Percentiles rank a stretch among this genome's conserved stretches.
phyloP scores from a whole-genome alignment of 2,329 filamentous ascomycete genomes.

The Kalaharituber pfeilii region DNA sequence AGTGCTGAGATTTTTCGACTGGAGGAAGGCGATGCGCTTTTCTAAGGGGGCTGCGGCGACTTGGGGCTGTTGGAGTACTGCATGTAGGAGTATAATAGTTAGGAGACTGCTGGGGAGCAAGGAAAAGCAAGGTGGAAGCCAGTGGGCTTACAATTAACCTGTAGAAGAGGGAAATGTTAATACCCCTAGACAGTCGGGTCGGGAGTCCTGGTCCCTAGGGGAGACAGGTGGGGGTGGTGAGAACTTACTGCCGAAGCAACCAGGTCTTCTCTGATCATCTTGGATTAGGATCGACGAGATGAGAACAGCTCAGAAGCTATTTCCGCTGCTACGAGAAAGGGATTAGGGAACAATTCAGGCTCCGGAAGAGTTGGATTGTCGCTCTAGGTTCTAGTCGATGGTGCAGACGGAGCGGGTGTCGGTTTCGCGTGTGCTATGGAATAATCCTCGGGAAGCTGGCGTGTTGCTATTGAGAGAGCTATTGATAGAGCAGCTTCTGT shows the following conservation, averaged over 20 bases:
- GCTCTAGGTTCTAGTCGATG: no score
- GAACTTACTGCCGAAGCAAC: constrained; percentile 58
- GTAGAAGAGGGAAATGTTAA: constrained; percentile 4
- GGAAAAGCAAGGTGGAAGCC: neutral
- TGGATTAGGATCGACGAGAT: no score
- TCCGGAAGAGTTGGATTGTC: no score
- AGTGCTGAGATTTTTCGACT: constrained; percentile 91
- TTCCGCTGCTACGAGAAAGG: no score
- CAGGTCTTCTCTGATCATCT: constrained; percentile 86
- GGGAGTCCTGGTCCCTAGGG: neutral
- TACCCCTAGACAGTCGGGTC: no score
- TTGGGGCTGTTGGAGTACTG: constrained; percentile 85
- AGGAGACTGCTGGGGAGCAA: neutral
- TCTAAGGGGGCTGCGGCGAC: constrained; percentile 81
- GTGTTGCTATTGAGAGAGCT: no score
- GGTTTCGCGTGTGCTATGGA: no score
- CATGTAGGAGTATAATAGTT: constrained; percentile 5
- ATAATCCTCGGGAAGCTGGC: no score
- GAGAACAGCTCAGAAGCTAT: no score
- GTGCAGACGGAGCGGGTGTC: no score
- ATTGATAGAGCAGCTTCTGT: no score
- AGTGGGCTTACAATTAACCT: constrained; percentile 15
- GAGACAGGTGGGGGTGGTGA: neutral
- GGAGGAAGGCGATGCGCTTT: constrained; percentile 79
- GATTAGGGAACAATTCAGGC: no score